Base-by-base conservation (phyloP, 345 rosid species). In the Microthlaspi erraticum region DNA sequence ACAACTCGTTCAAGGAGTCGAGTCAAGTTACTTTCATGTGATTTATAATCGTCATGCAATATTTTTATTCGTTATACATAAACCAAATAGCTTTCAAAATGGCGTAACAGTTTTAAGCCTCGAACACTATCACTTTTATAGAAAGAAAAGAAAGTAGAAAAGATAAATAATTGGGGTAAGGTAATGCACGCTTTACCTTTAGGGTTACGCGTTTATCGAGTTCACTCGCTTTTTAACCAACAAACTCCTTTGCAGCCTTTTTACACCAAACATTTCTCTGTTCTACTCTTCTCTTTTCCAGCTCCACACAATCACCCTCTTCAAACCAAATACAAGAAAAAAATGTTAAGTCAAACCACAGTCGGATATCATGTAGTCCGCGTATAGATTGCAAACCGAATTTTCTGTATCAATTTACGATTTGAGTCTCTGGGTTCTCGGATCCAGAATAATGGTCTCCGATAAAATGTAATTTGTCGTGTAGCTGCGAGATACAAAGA, bases 141-240 rank as follows among this genome's bases (percentile, higher is more conserved):
- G 32, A 49, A 50, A 52, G 34, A 48, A 42, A 34, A 32, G 14
- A 49, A 46, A 67, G 75, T 51, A 71, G 68, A 53, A 75, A 69
- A 69, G 41, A 60, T 42, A 66, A 43, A 68, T 83, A 80, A 83
- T 84, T 73, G 42, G 58, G 32, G 18, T 32, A 74, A 60, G 73
- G 79, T 66, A 81, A 77, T 86, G 87, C 90, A 89, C 96, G 91
- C 96, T 74, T 87, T 80, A 78, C 71, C 88, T 83, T 75, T 69
- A 69, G 85, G 69, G 85, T 79, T 82, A 89, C 96, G 89, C 90
- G 88, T 87, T 79, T 81, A 49, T 81, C 80, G 81, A 84, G 78
- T 57, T 83, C 71, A 38, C 54, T 69, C 61, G 49, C 62, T 69
- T 64, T 71, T 43, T 33, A 37, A 66, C 59, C 13, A 61, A 23